These are phyloP conservation scores for Caryopteris hybrid DNA, from an alignment of 305 asterid genomes.

Conservation along the genomic window DNA sequence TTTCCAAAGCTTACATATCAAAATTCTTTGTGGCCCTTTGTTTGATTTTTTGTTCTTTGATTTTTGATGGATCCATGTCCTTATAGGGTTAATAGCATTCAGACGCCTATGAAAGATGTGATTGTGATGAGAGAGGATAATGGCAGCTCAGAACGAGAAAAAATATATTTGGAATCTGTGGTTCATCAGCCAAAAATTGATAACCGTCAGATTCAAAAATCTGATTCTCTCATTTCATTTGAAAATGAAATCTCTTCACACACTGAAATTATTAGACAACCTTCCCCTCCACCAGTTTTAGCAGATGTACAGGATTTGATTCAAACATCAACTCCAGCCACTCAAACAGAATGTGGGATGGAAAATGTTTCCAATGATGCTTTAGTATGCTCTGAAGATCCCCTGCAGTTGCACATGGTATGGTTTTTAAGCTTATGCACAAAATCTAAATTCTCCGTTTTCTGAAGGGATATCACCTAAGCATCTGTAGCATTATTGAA, in stretches of 20 bases:
- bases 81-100: constrained; percentile 40
- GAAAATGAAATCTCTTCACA: constrained; percentile 54
- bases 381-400: constrained; percentile 66
- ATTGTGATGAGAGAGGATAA: constrained; percentile 32
- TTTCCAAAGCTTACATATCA: background rate
- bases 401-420: constrained; percentile 91
- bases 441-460: constrained; percentile 10
- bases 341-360: constrained; percentile 39
- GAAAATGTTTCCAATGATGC: constrained; percentile 45
- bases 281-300: constrained; percentile 81
- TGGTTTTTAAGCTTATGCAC: constrained; percentile 23
- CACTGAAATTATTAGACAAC: constrained; percentile 47
- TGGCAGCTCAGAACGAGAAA: constrained; percentile 40
- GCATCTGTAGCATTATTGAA: background rate
- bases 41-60: constrained; percentile 8
- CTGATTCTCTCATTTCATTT: constrained; percentile 74
- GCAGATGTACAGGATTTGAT: constrained; percentile 87
- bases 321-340: constrained; percentile 42
- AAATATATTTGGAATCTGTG: constrained; percentile 35
- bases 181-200: constrained; percentile 42
- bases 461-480: constrained; percentile 3
- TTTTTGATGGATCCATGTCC: constrained; percentile 26
- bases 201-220: constrained; percentile 46
- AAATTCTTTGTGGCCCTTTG: background rate
- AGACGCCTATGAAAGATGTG: constrained; percentile 50